These are phyloP conservation scores for Kappamyces sp. DNA, from an alignment of 192 early-diverging fungal species.

Conservation along the genomic window DNA sequence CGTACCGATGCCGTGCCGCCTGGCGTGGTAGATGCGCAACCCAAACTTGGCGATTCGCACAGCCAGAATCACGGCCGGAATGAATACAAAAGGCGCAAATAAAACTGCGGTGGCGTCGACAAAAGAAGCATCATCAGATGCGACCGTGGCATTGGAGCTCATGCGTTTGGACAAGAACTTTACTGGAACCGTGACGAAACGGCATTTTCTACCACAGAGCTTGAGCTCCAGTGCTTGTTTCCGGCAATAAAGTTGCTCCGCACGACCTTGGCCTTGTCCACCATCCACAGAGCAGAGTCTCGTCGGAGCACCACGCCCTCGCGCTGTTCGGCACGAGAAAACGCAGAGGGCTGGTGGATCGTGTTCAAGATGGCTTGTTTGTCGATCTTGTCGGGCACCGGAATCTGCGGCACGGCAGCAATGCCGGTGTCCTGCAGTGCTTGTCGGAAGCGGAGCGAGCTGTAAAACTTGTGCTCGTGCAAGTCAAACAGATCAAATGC, in stretches of 20 bases:
- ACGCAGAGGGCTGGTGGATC: constrained; percentile 16
- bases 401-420: constrained; percentile 6
- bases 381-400: not conserved
- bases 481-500: constrained; percentile 39
- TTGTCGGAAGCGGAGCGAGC: constrained; percentile 12
- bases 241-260: constrained; percentile 38
- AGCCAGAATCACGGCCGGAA: constrained; percentile 35
- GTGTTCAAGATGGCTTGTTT: constrained; percentile 8
- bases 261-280: constrained; percentile 36
- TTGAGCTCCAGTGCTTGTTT: constrained; percentile 39
- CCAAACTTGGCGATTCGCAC: constrained; percentile 37
- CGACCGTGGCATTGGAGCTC: too few relatives aligned
- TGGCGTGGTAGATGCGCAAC: constrained; percentile 40
- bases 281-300: constrained; percentile 27
- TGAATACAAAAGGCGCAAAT: constrained; percentile 42
- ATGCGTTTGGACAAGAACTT: too few relatives aligned
- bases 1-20: constrained; percentile 42
- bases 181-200: too few relatives aligned
- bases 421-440: constrained; percentile 16
- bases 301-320: constrained; percentile 34
- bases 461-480: constrained; percentile 16
- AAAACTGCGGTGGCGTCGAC: constrained; percentile 33
- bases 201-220: too few relatives aligned
- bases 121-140: constrained; percentile 16
- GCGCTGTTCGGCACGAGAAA: constrained; percentile 1